Percentiles rank a stretch among this genome's conserved stretches.
These are phyloP conservation scores for Ascosphaera apis DNA, from an alignment of 2,329 filamentous ascomycete genomes.

Conservation along the genomic window DNA sequence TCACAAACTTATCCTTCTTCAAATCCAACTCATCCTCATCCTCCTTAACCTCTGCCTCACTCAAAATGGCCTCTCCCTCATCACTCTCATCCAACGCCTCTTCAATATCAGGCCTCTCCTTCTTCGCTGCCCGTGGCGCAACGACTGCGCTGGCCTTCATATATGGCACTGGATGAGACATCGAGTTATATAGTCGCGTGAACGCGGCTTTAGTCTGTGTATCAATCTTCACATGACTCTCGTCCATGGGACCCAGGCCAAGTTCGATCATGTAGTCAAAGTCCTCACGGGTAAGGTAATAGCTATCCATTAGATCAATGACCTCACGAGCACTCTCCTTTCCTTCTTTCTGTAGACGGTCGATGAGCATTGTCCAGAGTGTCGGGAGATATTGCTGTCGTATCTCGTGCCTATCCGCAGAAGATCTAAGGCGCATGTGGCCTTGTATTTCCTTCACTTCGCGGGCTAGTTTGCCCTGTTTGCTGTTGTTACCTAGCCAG, in stretches of 20 bases:
- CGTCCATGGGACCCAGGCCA: slow-evolving; percentile 62
- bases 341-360: slow-evolving; percentile 51
- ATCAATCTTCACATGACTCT: slow-evolving; percentile 55
- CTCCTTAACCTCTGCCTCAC: slow-evolving; percentile 28
- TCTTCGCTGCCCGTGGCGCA: slow-evolving; percentile 45
- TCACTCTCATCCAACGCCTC: slow-evolving; percentile 90
- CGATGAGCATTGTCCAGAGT: slow-evolving; percentile 61
- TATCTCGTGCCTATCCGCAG: slow-evolving; percentile 79
- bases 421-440: slow-evolving; percentile 81
- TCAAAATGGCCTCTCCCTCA: slow-evolving; percentile 38
- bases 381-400: slow-evolving; percentile 83
- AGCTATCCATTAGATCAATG: slow-evolving; percentile 91
- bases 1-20: slow-evolving; percentile 91
- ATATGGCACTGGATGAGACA: slow-evolving; percentile 76
- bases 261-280: slow-evolving; percentile 84
- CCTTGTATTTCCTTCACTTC: slow-evolving; percentile 85
- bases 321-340: slow-evolving; percentile 62
- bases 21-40: slow-evolving; percentile 57
- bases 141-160: slow-evolving; percentile 71
- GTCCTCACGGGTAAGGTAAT: slow-evolving; percentile 84
- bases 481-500: slow-evolving; percentile 94
- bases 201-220: slow-evolving; percentile 72
- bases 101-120: slow-evolving; percentile 76
- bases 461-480: slow-evolving; percentile 50
- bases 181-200: slow-evolving; percentile 71